Evolutionary conservation across 495 filamentous ascomycete genomes (phyloP), one percentile per base, ranked within the genome.

Genomic region (Evansstolkia leycettana): DNA sequence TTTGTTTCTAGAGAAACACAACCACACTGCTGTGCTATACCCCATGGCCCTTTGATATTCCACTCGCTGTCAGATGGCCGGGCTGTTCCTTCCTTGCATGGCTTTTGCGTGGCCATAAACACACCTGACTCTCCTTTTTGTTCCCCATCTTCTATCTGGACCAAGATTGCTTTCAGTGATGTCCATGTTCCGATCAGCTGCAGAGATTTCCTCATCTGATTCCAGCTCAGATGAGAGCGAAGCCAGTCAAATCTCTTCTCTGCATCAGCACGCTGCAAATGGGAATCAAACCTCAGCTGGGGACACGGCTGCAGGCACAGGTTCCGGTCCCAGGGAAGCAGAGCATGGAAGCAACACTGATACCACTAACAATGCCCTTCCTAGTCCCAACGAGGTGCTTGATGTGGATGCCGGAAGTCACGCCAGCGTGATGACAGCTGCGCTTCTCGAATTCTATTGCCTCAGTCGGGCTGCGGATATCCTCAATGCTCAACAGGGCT

Each of bases 361-460:
- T 23, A 23, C 20, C 20, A 28, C 45, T 14, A 42, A 46, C 17
- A 45, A 57, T 40, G 35, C 37, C 7, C 46, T 51, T 31, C 27
- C 46, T 5, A 25, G 31, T 23, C 41, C 37, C n/a, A 47, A 47
- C 9, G 51, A 50, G 11, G 29, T 52, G 1, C 47, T 55, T 6
- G 50, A 51, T 28, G 33, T 47, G 2, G 52, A 60, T 31, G 34
- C 50, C 2, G 53, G 58, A 17, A 51, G 41, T n/a, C 64, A 69
- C 49, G 46, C 50, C 24, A 59, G 60, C 28, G 31, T 67, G 17
- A 58, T 69, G 61, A 67, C 62, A 5, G 47, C 62, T 17, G 54
- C 64, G 2, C 37, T 69, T 5, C 42, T 69, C 6, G 62, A 67
- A 20, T 69, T 66, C 32, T 65, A 57, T 32, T 69, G 61, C 20